phyloP scores from a whole-genome alignment of 257 asterid genomes.

The Petrea volubilis region DNA sequence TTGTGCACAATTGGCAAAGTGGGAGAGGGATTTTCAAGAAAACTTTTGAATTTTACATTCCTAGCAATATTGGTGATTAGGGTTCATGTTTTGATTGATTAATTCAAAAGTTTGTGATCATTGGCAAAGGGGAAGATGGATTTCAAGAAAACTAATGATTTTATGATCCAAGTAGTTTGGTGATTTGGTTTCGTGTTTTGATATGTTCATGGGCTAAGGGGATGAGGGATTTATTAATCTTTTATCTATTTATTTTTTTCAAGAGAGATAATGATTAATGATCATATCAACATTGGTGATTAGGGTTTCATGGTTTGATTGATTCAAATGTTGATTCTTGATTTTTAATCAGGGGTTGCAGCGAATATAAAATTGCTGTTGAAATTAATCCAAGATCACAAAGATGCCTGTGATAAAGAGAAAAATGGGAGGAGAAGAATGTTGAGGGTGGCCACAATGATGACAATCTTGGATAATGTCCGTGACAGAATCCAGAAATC shows the following conservation, averaged over 20 bases:
- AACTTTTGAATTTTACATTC: too few species aligned
- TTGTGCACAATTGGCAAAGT: too few species aligned
- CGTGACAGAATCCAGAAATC: slow-evolving; percentile 61
- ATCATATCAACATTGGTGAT: neutral
- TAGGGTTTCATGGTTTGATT: neutral
- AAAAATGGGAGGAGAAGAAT: slow-evolving; percentile 60
- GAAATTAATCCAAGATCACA: slow-evolving; percentile 78
- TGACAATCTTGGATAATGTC: slow-evolving; percentile 75
- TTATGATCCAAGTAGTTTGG: too few species aligned
- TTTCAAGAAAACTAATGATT: too few species aligned
- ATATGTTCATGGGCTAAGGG: too few species aligned
- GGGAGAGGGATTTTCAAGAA: too few species aligned
- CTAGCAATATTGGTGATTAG: too few species aligned
- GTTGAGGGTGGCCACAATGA: slow-evolving; percentile 88
- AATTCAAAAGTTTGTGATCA: too few species aligned
- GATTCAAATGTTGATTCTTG: neutral
- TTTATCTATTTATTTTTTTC: neutral
- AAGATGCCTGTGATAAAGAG: slow-evolving; percentile 59
- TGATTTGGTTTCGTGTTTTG: too few species aligned
- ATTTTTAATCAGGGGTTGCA: slow-evolving; percentile 61
- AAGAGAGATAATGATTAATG: neutral
- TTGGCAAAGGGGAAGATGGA: too few species aligned
- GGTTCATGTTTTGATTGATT: too few species aligned
- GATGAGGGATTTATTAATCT: neutral
- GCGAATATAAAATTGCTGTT: slow-evolving; percentile 65